Conservation (phyloP, 169 alveolate genomes). For the Plasmodium gallinaceum region DNA sequence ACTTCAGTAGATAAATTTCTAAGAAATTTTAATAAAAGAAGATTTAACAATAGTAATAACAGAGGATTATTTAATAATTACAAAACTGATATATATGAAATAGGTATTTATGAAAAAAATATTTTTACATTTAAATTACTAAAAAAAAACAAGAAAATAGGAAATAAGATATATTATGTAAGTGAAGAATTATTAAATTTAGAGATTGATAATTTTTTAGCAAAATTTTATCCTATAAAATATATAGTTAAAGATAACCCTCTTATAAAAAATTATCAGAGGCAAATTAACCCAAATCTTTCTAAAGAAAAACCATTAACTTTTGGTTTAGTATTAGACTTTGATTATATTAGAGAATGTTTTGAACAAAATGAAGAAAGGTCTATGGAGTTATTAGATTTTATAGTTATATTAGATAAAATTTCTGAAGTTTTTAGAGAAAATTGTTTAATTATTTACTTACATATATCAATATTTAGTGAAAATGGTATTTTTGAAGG, state of each 20-base stretch:
- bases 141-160: neutral
- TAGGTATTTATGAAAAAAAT: neutral
- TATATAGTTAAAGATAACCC: neutral
- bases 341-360: constrained; percentile 20
- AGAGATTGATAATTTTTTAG: neutral
- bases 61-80: constrained; percentile 10
- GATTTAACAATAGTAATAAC: constrained; percentile 11
- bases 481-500: constrained; percentile 7
- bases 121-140: constrained; percentile 15
- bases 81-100: constrained; percentile 6
- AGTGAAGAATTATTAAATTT: constrained; percentile 11
- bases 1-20: neutral
- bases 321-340: constrained; percentile 23
- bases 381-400: constrained; percentile 8
- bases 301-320: constrained; percentile 4
- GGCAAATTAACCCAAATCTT: neutral
- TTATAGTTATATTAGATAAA: constrained; percentile 22
- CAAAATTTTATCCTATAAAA: constrained; percentile 18
- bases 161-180: constrained; percentile 13
- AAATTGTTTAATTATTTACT: constrained; percentile 24
- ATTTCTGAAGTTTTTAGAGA: constrained; percentile 31
- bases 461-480: constrained; percentile 1
- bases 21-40: neutral
- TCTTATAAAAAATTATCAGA: constrained; percentile 10
- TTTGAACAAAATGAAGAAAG: constrained; percentile 6